Base-by-base conservation (phyloP, 2,329 filamentous ascomycete genomes). In the Ophiostoma triangulosporum region DNA sequence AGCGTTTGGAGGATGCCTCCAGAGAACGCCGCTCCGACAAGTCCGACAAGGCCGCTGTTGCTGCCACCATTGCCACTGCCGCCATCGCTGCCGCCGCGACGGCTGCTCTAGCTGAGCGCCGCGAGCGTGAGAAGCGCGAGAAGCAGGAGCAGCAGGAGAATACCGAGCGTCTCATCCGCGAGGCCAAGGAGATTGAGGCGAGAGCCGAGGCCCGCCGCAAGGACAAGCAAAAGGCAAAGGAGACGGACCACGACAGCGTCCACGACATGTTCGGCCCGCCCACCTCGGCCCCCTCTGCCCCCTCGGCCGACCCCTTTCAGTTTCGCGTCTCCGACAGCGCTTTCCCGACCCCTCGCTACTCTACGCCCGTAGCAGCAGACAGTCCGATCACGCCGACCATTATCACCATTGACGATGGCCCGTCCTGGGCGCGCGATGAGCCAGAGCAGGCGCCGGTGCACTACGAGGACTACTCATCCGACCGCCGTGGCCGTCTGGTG, bases 241-340 rank as follows among this genome's bases (percentile, higher is more conserved):
- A 36, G 22, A 38, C 48, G 11, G 27, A 14, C 3, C 6, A 14
- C 6, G 6, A 6, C n/a, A 32, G 22, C 9, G 49, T 9, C 14
- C 7, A 40, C 2, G 52, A 22, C 24, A 24, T 36, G 7, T 35
- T 29, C 14, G 32, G 14, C 6, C 22, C 33, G 14, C 20, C 20
- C n/a, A 53, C 31, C 15, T 35, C 53, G 1, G 45, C 36, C 7
- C 8, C 55, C 12, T 31, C 46, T 50, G 63, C 77, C 7, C 8
- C 55, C 12, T 31, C 46, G 49, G 63, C 77, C 61, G 74, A 83
- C 64, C 76, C 78, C 17, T 81, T 82, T 63, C 71, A 79, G 62
- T 82, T 70, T 61, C 77, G 76, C 63, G 74, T 81, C 56, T 59
- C 70, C 40, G 69, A 76, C 56, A 71, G 75, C 60, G 71, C 72